Evolutionary conservation across 2,329 filamentous ascomycete genomes (phyloP).

Genomic region (Sphaerulina vaccinii): DNA sequence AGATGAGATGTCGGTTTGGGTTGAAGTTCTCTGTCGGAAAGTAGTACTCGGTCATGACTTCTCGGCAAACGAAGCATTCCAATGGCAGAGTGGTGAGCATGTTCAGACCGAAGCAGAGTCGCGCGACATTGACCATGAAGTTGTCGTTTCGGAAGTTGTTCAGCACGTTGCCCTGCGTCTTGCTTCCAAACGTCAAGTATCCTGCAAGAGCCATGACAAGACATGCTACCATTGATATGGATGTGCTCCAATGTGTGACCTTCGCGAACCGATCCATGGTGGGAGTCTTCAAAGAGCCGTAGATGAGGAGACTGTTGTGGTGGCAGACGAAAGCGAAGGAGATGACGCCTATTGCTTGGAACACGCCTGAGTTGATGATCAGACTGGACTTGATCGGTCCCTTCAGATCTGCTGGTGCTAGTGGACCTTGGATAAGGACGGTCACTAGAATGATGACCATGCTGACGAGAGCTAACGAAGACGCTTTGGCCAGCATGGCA

Average conservation of each 20-base stretch:
- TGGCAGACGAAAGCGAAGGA: constrained; percentile 86
- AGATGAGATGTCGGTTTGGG: constrained; percentile 78
- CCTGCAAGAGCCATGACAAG: constrained; percentile 83
- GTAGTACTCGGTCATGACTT: constrained; percentile 90
- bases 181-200: constrained; percentile 89
- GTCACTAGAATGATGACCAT: constrained; percentile 89
- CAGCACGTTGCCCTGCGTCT: constrained; percentile 89
- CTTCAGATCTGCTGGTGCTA: constrained; percentile 68
- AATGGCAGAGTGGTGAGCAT: constrained; percentile 97
- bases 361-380: constrained; percentile 82
- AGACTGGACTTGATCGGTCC: constrained; percentile 70
- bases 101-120: constrained; percentile 94
- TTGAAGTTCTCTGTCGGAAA: constrained; percentile 73
- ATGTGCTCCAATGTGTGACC: constrained; percentile 92
- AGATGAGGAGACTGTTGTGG: constrained; percentile 96
- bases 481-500: constrained; percentile 95
- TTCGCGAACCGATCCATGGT: constrained; percentile 92
- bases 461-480: constrained; percentile 85
- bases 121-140: constrained; percentile 88
- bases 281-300: constrained; percentile 88
- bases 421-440: constrained; percentile 77
- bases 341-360: constrained; percentile 95
- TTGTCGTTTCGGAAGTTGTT: constrained; percentile 96
- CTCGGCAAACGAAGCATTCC: constrained; percentile 95
- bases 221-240: constrained; percentile 87